phyloP scores from a whole-genome alignment of 1,139 yeast species.

The Yamadazyma songkhlaensis region DNA sequence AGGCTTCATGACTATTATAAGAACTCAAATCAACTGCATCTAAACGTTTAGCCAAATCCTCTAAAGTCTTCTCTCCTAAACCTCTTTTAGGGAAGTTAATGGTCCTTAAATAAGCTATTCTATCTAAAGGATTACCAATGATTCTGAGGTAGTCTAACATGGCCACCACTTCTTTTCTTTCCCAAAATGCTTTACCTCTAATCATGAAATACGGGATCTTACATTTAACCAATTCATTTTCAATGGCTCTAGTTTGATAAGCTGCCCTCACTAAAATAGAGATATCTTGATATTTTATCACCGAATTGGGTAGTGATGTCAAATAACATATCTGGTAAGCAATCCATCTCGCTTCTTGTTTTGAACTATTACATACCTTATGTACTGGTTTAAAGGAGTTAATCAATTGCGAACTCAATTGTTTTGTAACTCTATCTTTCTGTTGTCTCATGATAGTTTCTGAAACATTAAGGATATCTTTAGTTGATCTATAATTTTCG shows the following conservation, averaged over 20 bases:
- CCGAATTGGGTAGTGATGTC: slow-evolving; percentile 30
- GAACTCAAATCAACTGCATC: slow-evolving; percentile 4
- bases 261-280: slow-evolving; percentile 71
- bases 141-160: slow-evolving; percentile 65
- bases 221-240: slow-evolving; percentile 52
- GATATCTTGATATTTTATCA: slow-evolving; percentile 52
- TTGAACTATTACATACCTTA: slow-evolving; percentile 33
- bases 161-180: slow-evolving; percentile 61
- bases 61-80: slow-evolving; percentile 60
- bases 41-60: slow-evolving; percentile 21
- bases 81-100: slow-evolving; percentile 66
- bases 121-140: slow-evolving; percentile 55
- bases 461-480: slow-evolving; percentile 61
- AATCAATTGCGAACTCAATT: slow-evolving; percentile 44
- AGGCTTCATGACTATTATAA: slow-evolving; percentile 2
- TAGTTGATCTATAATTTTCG: slow-evolving; percentile 80
- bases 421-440: slow-evolving; percentile 37
- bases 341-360: slow-evolving; percentile 57
- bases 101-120: slow-evolving; percentile 56
- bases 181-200: slow-evolving; percentile 80
- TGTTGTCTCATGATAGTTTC: slow-evolving; percentile 69
- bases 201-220: slow-evolving; percentile 65
- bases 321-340: slow-evolving; percentile 53
- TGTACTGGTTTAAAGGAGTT: slow-evolving; percentile 49
- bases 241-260: slow-evolving; percentile 56